These are phyloP conservation scores for Umbilicaria muhlenbergii DNA, from an alignment of 495 filamentous ascomycete species.

Conservation along the genomic window DNA sequence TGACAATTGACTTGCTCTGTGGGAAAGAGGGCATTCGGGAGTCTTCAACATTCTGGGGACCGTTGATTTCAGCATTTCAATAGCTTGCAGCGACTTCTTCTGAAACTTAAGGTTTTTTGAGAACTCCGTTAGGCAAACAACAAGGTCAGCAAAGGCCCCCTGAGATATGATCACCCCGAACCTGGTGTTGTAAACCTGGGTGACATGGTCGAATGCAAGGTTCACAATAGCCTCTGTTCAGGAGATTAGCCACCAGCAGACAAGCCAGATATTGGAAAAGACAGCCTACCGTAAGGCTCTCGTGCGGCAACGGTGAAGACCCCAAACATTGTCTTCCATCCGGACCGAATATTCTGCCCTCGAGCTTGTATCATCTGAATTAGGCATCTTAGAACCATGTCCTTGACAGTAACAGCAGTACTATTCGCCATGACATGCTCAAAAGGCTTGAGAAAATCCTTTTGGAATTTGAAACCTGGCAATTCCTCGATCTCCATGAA, in stretches of 20 bases:
- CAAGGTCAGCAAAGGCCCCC: constrained; percentile 88
- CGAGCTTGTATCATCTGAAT: constrained; percentile 98
- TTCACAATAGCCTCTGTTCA: constrained; percentile 76
- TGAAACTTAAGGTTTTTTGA: constrained; percentile 96
- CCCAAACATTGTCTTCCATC: constrained; percentile 98
- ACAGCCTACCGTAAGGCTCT: constrained; percentile 58
- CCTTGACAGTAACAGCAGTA: constrained; percentile 77
- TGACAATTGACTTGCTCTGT: constrained; percentile 24
- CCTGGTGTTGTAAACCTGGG: constrained; percentile 93
- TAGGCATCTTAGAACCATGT: constrained; percentile 93
- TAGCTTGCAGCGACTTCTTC: constrained; percentile 92
- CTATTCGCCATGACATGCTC: constrained; percentile 95
- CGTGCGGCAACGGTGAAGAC: constrained; percentile 92
- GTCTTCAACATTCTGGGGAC: constrained; percentile 89
- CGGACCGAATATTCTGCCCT: constrained; percentile 89
- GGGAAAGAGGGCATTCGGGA: constrained; percentile 83
- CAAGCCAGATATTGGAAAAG: not conserved
- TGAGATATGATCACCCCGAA: constrained; percentile 94
- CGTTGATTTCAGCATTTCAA: constrained; percentile 83
- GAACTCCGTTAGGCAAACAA: constrained; percentile 94
- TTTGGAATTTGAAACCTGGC: constrained; percentile 98
- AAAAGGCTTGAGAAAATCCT: constrained; percentile 96
- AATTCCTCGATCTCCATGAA: constrained; percentile 98
- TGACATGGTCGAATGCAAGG: constrained; percentile 89
- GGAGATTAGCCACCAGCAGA: constrained; percentile 13